Percentiles rank a stretch among this genome's conserved stretches.
Evolutionary conservation across 2,329 filamentous ascomycete species (phyloP).

Genomic region (Trichoderma asperellum): DNA sequence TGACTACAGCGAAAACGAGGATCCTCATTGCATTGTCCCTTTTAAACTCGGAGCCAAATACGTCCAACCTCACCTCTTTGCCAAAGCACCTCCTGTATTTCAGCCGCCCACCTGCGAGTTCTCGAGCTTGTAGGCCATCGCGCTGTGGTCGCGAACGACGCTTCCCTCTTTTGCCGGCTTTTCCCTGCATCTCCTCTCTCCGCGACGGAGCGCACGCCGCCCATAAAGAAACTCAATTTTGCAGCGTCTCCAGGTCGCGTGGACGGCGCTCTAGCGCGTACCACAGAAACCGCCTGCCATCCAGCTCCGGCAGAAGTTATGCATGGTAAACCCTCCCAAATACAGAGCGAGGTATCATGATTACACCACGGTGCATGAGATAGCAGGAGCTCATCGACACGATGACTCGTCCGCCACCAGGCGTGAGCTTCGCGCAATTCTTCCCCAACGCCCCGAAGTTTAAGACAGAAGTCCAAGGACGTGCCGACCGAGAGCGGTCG

Average conservation of each 20-base stretch:
- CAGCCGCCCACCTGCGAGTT: conserved; percentile 13
- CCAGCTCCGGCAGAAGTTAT: conserved; percentile 31
- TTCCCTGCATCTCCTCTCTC: conserved; percentile 15
- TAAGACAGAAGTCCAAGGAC: conserved; percentile 52
- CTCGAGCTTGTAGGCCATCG: conserved; percentile 22
- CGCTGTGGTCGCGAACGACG: conserved; percentile 30
- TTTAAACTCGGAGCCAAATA: conserved; percentile 24
- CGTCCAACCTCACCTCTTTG: conserved; percentile 27
- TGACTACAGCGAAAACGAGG: conserved; percentile 28
- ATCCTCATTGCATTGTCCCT: conserved; percentile 30
- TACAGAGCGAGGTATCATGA: conserved; percentile 57
- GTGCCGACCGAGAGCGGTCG: conserved; percentile 41
- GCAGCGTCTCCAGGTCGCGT: conserved; percentile 45
- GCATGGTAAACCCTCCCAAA: conserved; percentile 33
- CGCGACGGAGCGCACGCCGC: conserved; percentile 22
- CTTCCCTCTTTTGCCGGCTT: background rate
- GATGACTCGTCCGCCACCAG: conserved; percentile 77
- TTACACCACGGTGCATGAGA: conserved; percentile 56
- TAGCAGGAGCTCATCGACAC: conserved; percentile 58
- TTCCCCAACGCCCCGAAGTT: conserved; percentile 76
- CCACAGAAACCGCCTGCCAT: conserved; percentile 27
- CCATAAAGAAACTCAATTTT: conserved; percentile 30
- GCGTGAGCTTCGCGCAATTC: conserved; percentile 83
- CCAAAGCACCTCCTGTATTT: conserved; percentile 25
- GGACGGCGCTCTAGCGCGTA: conserved; percentile 39